Base-by-base conservation (phyloP, 2,329 filamentous ascomycete species). In the Chaetomium strumarium region DNA sequence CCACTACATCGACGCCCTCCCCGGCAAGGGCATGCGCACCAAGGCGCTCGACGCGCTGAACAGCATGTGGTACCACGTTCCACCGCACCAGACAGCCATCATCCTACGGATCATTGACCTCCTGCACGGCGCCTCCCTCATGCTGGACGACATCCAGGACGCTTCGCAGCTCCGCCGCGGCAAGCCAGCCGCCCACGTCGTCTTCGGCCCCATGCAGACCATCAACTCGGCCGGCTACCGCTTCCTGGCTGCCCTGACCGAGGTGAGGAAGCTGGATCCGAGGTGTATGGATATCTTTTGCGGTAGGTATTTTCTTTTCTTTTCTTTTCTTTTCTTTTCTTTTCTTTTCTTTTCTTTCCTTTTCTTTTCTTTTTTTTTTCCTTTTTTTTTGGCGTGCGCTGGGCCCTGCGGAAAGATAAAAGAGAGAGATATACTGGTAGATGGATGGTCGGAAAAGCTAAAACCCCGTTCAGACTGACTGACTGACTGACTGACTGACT, bases 111-210 rank as follows among this genome's bases (percentile, higher is more conserved):
- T 68, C 5, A 51, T 67, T 5, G 45, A 52, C 30, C 45, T 59
- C 6, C 57, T 70, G 4, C 67, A 70, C 47, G 64, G 60, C 13
- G 53, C 63, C 1, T 68, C 68, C 1, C 53, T 69, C 9, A 71
- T 52, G 67, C 57, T 73, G 4, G 70, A 72, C 46, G 70, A 74
- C 56, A 61, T 74, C 14, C 58, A 73, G 55, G 70, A 73, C 46
- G 47, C 56, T 1, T 71, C 70, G 0, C 30, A 53, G 2, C 54
- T 70, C 1, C 62, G 70, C 1, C 62, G 70, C 3, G 67, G 66
- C 3, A 62, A 60, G n/a, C 68, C 69, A 6, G 53, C 70, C 0
- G 58, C 67, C 1, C 70, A 73, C 49, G 55, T 53, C 1, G 60
- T 73, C 5, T 74, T 67, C 51, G 71, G 71, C 0, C 30, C 36